Percentiles rank a stretch among this genome's conserved stretches.
Conservation (phyloP, 1,284 basidiomycete species). For the Tilletia indica region DNA sequence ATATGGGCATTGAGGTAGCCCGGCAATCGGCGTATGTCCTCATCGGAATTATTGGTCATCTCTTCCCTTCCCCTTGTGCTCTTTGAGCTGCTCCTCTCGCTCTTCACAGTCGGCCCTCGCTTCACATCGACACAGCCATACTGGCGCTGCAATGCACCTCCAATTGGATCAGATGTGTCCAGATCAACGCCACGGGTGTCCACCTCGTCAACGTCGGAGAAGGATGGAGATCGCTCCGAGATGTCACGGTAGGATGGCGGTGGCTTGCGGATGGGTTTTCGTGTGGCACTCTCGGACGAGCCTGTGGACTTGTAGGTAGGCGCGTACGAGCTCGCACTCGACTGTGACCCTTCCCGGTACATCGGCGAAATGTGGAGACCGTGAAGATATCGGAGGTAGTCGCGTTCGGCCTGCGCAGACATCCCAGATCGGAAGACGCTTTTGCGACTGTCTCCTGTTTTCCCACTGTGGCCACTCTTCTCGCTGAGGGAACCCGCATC, state of each 20-base stretch:
- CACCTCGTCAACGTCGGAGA: neutral
- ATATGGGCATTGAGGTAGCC: conserved; percentile 13
- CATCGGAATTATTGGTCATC: neutral
- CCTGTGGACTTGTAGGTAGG: neutral
- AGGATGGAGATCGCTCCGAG: neutral
- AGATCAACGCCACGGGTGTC: neutral
- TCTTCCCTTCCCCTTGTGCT: neutral
- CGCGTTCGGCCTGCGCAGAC: conserved; percentile 1
- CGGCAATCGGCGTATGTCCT: neutral
- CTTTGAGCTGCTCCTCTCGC: neutral
- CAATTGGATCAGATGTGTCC: conserved; percentile 2
- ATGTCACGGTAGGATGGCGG: conserved; percentile 7
- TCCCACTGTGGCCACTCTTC: neutral
- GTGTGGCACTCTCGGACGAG: neutral
- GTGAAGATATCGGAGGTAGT: conserved; percentile 13
- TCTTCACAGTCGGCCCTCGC: neutral
- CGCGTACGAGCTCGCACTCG: neutral
- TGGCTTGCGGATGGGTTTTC: neutral
- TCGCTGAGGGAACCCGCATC: neutral
- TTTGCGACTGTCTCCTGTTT: neutral
- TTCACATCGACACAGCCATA: neutral
- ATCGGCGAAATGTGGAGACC: neutral
- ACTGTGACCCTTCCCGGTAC: neutral
- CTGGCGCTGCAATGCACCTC: conserved; percentile 4
- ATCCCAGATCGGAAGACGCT: conserved; percentile 9